phyloP scores from a whole-genome alignment of 495 filamentous ascomycete species.

The Hypoxylon crocopeplum region DNA sequence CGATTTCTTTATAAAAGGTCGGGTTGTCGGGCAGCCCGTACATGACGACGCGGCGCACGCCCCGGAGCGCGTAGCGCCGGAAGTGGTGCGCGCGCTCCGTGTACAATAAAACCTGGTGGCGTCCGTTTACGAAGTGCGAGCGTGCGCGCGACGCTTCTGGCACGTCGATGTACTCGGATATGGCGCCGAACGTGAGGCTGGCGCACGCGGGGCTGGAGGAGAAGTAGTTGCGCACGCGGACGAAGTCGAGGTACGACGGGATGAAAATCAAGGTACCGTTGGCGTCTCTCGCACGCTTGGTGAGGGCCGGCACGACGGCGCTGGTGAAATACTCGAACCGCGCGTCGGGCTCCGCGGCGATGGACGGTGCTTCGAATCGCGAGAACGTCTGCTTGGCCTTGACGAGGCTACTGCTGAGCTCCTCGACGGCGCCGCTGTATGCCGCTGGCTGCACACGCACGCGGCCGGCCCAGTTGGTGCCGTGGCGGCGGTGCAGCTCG shows the following conservation, averaged over 20 bases:
- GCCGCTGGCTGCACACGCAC: conserved; percentile 66
- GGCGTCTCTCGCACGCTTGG: conserved; percentile 56
- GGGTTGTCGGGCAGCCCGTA: conserved; percentile 91
- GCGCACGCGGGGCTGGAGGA: conserved; percentile 71
- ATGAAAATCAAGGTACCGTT: conserved; percentile 82
- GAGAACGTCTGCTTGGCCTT: conserved; percentile 86
- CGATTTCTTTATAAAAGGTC: conserved; percentile 85
- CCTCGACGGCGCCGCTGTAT: conserved; percentile 71
- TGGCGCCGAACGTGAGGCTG: conserved; percentile 77
- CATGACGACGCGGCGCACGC: conserved; percentile 80
- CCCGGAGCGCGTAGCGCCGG: conserved; percentile 77
- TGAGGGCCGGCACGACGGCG: conserved; percentile 75
- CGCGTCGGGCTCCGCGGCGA: conserved; percentile 78
- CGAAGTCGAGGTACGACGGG: conserved; percentile 91
- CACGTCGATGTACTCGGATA: conserved; percentile 85
- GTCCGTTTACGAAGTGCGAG: conserved; percentile 83
- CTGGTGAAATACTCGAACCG: conserved; percentile 92
- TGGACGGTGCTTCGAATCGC: conserved; percentile 75
- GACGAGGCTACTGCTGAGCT: conserved; percentile 58
- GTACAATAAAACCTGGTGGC: conserved; percentile 85
- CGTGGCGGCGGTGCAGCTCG: conserved; percentile 73
- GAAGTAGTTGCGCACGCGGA: conserved; percentile 90
- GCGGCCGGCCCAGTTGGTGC: conserved; percentile 81
- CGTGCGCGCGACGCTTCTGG: conserved; percentile 81
- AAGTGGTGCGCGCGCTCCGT: conserved; percentile 96